Percentiles rank a stretch among this genome's conserved stretches.
phyloP scores from a whole-genome alignment of 1,284 basidiomycete species.

The Fistulina hepatica region DNA sequence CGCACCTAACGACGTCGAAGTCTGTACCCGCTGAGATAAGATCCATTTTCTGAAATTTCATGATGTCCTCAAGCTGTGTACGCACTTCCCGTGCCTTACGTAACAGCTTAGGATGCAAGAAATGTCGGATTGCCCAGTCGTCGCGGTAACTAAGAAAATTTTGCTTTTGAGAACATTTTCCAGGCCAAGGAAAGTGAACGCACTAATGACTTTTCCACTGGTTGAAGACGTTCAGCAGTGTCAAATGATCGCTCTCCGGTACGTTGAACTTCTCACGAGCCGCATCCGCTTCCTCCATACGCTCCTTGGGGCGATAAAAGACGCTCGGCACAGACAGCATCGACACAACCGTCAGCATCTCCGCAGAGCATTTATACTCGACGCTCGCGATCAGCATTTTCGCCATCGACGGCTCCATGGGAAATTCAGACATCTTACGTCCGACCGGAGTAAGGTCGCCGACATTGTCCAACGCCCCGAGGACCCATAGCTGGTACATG shows the following conservation, averaged over 20 bases:
- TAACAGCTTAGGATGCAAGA: slow-evolving; percentile 92
- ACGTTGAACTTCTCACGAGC: slow-evolving; percentile 98
- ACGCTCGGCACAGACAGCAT: slow-evolving; percentile 98
- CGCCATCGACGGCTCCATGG: slow-evolving; percentile 95
- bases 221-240: slow-evolving; percentile 91
- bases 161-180: slow-evolving; percentile 6
- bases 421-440: slow-evolving; percentile 97
- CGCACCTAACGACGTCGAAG: slow-evolving; percentile 84
- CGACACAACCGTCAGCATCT: slow-evolving; percentile 97
- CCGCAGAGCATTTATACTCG: slow-evolving; percentile 85
- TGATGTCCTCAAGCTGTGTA: slow-evolving; percentile 93
- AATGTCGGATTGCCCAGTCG: slow-evolving; percentile 90
- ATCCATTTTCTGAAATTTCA: slow-evolving; percentile 96
- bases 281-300: slow-evolving; percentile 93
- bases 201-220: slow-evolving; percentile 96
- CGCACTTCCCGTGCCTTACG: slow-evolving; percentile 96
- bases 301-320: slow-evolving; percentile 91
- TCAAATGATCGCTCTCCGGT: slow-evolving; percentile 95
- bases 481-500: slow-evolving; percentile 99
- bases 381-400: slow-evolving; percentile 98
- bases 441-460: slow-evolving; percentile 92
- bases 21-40: slow-evolving; percentile 87
- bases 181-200: slow-evolving; percentile 19
- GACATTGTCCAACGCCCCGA: slow-evolving; percentile 93
- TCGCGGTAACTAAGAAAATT: slow-evolving; percentile 60